phyloP scores from a whole-genome alignment of 257 asterid species.

The Scutellaria minor region DNA sequence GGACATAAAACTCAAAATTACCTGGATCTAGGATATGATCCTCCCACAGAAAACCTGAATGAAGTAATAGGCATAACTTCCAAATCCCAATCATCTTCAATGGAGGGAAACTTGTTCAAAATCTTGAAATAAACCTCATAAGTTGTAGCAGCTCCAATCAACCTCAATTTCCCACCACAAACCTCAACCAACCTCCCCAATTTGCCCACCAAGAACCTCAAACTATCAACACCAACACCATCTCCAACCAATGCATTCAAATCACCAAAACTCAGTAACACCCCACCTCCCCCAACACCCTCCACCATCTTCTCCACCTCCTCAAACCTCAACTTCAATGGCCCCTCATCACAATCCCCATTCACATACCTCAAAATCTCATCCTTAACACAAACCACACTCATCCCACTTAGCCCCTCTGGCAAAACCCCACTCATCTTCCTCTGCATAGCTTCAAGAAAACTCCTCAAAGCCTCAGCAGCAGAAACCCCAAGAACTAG shows the following conservation, averaged over 20 bases:
- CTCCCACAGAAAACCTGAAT: constrained; percentile 52
- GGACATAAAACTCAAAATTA: constrained; percentile 31
- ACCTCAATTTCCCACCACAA: constrained; percentile 59
- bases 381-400: constrained; percentile 56
- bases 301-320: constrained; percentile 51
- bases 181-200: constrained; percentile 50
- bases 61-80: constrained; percentile 76
- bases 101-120: constrained; percentile 64
- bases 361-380: constrained; percentile 57
- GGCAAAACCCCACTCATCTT: constrained; percentile 50
- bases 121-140: constrained; percentile 70
- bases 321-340: constrained; percentile 54
- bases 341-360: constrained; percentile 58
- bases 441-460: constrained; percentile 54
- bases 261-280: constrained; percentile 72
- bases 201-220: constrained; percentile 51
- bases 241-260: constrained; percentile 49
- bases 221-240: constrained; percentile 43
- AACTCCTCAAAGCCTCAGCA: constrained; percentile 53
- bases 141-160: constrained; percentile 65
- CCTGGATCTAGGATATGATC: constrained; percentile 86
- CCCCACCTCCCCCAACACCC: constrained; percentile 44
- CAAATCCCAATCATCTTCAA: constrained; percentile 79
- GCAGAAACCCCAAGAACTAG: constrained; percentile 74
- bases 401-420: constrained; percentile 53